A percentile compares a stretch with the other conserved stretches of the same genome.
Conservation (phyloP, 1,284 basidiomycete genomes). For the Marasmius fiardii region DNA sequence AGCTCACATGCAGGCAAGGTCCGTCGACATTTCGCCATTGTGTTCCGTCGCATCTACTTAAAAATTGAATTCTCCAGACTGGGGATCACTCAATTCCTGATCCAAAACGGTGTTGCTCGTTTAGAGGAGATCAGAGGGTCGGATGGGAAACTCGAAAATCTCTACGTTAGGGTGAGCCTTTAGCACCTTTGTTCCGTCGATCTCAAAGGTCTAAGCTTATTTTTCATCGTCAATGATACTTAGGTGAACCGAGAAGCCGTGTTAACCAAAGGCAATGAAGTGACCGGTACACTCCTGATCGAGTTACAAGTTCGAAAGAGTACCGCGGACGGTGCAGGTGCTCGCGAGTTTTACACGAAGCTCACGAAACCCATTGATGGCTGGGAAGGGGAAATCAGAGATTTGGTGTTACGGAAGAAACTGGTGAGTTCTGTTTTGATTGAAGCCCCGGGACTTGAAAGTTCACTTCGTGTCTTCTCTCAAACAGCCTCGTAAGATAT, state of each 20-base stretch:
- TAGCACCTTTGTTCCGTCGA: too few relatives aligned
- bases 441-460: not conserved
- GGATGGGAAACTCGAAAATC: slow-evolving; percentile 59
- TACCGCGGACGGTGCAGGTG: slow-evolving; percentile 76
- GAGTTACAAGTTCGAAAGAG: slow-evolving; percentile 81
- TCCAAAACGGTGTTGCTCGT: slow-evolving; percentile 65
- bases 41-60: too few relatives aligned
- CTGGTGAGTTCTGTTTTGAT: slow-evolving; percentile 50
- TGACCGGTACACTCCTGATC: slow-evolving; percentile 68
- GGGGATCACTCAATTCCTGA: slow-evolving; percentile 78
- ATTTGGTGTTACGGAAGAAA: slow-evolving; percentile 78
- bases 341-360: slow-evolving; percentile 69
- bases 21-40: slow-evolving; percentile 20
- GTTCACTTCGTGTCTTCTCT: not conserved
- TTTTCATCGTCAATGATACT: not conserved
- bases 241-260: slow-evolving; percentile 72
- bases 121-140: slow-evolving; percentile 63
- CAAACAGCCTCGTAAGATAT: slow-evolving; percentile 71
- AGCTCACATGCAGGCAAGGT: slow-evolving; percentile 91
- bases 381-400: slow-evolving; percentile 74
- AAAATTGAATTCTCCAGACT: slow-evolving; percentile 41
- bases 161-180: slow-evolving; percentile 60
- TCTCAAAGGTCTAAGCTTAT: not conserved
- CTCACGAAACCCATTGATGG: slow-evolving; percentile 68
- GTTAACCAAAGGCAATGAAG: slow-evolving; percentile 58